Conservation (phyloP, 371 early-diverging fungal species). For the Amoeboaphelidium protococcarum region DNA sequence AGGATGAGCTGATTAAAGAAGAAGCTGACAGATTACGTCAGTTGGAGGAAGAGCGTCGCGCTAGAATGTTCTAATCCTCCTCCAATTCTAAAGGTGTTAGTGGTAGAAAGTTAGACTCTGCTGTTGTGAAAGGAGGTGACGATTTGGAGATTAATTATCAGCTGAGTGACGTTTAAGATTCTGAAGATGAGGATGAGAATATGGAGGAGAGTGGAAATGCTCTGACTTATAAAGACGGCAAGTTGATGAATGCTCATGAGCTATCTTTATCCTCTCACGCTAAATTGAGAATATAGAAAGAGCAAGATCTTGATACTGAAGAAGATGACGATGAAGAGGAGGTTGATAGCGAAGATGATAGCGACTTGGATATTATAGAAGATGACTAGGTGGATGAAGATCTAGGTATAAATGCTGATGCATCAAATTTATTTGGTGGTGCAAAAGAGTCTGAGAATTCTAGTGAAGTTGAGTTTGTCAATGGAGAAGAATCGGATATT, state of each 20-base stretch:
- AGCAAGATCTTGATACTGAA: background rate
- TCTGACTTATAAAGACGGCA: conserved; percentile 14
- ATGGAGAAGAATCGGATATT: conserved; percentile 5
- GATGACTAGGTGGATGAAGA: conserved; percentile 18
- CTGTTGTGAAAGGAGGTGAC: background rate
- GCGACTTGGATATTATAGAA: background rate
- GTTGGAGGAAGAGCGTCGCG: background rate
- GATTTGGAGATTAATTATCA: background rate
- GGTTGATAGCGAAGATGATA: conserved; percentile 4
- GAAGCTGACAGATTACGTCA: conserved; percentile 38
- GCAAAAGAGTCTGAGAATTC: conserved; percentile 19
- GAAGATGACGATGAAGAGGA: conserved; percentile 7
- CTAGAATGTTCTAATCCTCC: too few species aligned
- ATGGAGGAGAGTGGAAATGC: conserved; percentile 2
- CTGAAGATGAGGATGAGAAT: conserved; percentile 26
- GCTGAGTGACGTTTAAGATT: conserved; percentile 3
- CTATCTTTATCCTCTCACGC: too few species aligned
- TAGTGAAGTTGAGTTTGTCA: background rate
- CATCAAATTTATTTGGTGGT: conserved; percentile 9
- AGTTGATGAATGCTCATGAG: conserved; percentile 5
- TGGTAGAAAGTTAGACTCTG: background rate
- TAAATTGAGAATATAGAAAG: too few species aligned
- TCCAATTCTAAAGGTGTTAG: background rate
- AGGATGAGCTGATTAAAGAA: conserved; percentile 66
- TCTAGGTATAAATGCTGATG: conserved; percentile 11